phyloP scores from a whole-genome alignment of 768 basidiomycete genomes.

The Saitozyma podzolica region DNA sequence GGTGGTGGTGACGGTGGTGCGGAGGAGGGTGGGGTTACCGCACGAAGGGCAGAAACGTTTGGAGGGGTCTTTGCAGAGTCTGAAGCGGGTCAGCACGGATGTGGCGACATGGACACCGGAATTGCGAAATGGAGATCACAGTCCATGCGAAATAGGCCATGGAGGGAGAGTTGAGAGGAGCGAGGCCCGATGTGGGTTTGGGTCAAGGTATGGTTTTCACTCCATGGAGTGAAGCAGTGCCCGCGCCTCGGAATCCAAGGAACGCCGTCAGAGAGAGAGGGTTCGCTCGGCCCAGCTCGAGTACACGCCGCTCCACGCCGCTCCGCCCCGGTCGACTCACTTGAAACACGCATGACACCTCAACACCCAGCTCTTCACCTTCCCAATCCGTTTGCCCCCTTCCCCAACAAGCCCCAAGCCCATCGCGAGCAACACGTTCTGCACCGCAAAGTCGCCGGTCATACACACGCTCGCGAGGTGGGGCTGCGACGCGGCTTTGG shows the following conservation, averaged over 20 bases:
- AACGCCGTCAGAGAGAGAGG: not conserved
- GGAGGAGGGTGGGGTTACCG: conserved; percentile 84
- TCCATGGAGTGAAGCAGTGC: too few species aligned
- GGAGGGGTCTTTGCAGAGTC: conserved; percentile 90
- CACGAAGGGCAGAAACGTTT: conserved; percentile 98
- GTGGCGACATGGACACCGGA: not conserved
- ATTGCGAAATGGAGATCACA: not conserved
- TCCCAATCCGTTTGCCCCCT: conserved; percentile 85
- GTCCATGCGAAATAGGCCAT: too few species aligned
- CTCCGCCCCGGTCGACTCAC: conserved; percentile 59
- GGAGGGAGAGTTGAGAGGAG: too few species aligned
- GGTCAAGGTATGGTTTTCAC: too few species aligned
- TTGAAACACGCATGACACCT: conserved; percentile 99
- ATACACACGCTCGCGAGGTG: conserved; percentile 77
- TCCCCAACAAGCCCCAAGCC: conserved; percentile 82
- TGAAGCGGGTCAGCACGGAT: conserved; percentile 49
- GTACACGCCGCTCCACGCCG: not conserved
- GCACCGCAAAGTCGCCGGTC: conserved; percentile 99
- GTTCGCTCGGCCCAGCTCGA: not conserved
- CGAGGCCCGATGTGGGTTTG: too few species aligned
- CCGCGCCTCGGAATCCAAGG: too few species aligned
- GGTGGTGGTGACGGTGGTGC: conserved; percentile 81
- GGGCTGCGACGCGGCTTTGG: conserved; percentile 19
- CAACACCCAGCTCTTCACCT: conserved; percentile 92
- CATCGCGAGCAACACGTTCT: conserved; percentile 95